These are phyloP conservation scores for Byssothecium circinans DNA, from an alignment of 2,329 filamentous ascomycete species.

Conservation along the genomic window DNA sequence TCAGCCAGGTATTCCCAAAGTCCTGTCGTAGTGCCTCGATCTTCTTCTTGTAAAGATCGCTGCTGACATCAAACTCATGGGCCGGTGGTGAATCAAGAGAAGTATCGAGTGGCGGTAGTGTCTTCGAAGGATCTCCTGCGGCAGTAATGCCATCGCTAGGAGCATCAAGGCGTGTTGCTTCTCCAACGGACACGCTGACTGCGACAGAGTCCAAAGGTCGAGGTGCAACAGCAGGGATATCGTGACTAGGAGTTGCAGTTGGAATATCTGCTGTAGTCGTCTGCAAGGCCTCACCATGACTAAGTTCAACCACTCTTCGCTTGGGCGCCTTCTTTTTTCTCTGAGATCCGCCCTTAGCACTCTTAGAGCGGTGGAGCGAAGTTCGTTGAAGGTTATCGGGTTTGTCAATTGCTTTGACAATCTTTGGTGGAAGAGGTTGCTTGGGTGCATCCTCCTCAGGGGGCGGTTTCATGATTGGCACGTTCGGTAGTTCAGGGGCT, in stretches of 20 bases:
- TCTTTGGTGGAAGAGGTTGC: slow-evolving; percentile 63
- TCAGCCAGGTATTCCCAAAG: slow-evolving; percentile 85
- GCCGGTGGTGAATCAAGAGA: slow-evolving; percentile 21
- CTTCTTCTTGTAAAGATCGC: slow-evolving; percentile 82
- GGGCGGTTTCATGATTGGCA: slow-evolving; percentile 75
- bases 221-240: neutral
- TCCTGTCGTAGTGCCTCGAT: slow-evolving; percentile 84
- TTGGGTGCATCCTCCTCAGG: slow-evolving; percentile 62
- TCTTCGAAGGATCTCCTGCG: slow-evolving; percentile 35
- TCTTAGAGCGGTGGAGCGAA: slow-evolving; percentile 42
- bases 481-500: slow-evolving; percentile 71
- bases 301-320: slow-evolving; percentile 61
- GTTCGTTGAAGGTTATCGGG: slow-evolving; percentile 25
- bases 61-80: slow-evolving; percentile 65
- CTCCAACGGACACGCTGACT: slow-evolving; percentile 13
- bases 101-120: slow-evolving; percentile 37
- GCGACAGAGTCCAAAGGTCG: slow-evolving; percentile 1
- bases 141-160: slow-evolving; percentile 17
- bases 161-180: slow-evolving; percentile 32
- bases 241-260: neutral
- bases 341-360: slow-evolving; percentile 51
- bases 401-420: slow-evolving; percentile 30
- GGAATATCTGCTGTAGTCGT: slow-evolving; percentile 6
- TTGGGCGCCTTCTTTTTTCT: slow-evolving; percentile 61
- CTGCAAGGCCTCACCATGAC: slow-evolving; percentile 45